Evolutionary conservation across 2,329 filamentous ascomycete genomes (phyloP), one percentile per base, ranked within the genome.

Genomic region (Coniochaeta sp.): DNA sequence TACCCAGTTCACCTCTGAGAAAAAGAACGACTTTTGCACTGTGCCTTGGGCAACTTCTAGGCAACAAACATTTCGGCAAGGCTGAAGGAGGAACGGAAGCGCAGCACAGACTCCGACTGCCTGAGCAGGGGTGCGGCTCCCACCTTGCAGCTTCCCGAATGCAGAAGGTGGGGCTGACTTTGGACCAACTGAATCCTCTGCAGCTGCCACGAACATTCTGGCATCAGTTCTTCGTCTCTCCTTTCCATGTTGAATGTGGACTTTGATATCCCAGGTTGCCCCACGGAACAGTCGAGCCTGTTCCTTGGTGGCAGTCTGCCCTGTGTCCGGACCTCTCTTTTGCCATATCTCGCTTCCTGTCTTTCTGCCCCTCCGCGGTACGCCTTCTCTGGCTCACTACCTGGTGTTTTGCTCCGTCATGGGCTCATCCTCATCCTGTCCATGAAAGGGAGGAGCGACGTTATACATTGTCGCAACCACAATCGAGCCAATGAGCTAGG

Each of bases 371-470:
- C 32, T 5, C 16, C 13, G 31, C 6, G 13, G 13, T 14, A 5
- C 13, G 16, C 13, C 31, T 33, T 14, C 16, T 6, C n/a, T 35
- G 10, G n/a, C 4, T 22, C 10, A 2, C 6, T 20, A 7, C 33
- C 22, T 4, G 18, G 9, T 20, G 9, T 20, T 33, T 33, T 22
- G 16, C 6, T 6, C 22, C 4, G 33, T 7, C 18, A 12, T 32
- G 1, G n/a, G n/a, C 35, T 28, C 24, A 46, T 35, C 24, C 26
- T 28, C 38, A 33, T 48, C 24, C n/a, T 53, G 27, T 20, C 30
- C 42, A 26, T 63, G 60, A 38, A 62, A 63, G 1, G 65, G 66
- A 5, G 66, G 67, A 7, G 62, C 62, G 13, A 63, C 42, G 28
- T 63, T 60, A 51, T 67, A 68, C 22, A 66, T 47, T 2, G 60